These are phyloP conservation scores for Serendipita sp. DNA, from an alignment of 768 basidiomycete species.

Conservation along the genomic window DNA sequence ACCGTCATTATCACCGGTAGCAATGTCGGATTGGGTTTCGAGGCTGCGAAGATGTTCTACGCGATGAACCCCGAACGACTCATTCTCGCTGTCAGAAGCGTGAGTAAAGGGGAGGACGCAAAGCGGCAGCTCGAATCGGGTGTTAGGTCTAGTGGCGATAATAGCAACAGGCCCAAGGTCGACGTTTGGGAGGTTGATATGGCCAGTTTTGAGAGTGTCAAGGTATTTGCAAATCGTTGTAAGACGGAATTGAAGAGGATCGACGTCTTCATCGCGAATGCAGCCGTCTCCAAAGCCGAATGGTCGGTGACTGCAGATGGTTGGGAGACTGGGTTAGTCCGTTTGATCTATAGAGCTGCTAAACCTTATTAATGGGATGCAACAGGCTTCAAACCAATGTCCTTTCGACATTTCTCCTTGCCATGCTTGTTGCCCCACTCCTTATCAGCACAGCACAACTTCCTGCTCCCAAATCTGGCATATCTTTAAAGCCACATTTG, in stretches of 20 bases:
- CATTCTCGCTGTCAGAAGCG: conserved; percentile 21
- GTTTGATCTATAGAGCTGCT: neutral
- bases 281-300: conserved; percentile 3
- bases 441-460: conserved; percentile 1
- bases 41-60: conserved; percentile 20
- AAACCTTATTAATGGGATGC: neutral
- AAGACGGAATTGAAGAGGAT: conserved; percentile 6
- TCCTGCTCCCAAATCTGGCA: neutral
- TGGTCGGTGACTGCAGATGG: conserved; percentile 4
- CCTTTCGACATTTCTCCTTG: conserved; percentile 7
- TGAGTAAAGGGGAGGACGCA: conserved; percentile 15
- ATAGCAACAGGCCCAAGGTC: neutral
- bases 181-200: conserved; percentile 9
- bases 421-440: conserved; percentile 5
- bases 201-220: conserved; percentile 5
- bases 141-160: neutral
- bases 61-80: conserved; percentile 19
- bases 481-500: neutral
- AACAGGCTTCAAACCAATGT: conserved; percentile 8
- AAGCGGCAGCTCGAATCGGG: neutral
- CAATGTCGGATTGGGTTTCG: conserved; percentile 35
- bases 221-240: conserved; percentile 6
- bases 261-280: conserved; percentile 10
- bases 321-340: conserved; percentile 9
- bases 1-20: conserved; percentile 35